These are phyloP conservation scores for Aspergillus terreus DNA, from an alignment of 2,329 filamentous ascomycete genomes.

Conservation along the genomic window DNA sequence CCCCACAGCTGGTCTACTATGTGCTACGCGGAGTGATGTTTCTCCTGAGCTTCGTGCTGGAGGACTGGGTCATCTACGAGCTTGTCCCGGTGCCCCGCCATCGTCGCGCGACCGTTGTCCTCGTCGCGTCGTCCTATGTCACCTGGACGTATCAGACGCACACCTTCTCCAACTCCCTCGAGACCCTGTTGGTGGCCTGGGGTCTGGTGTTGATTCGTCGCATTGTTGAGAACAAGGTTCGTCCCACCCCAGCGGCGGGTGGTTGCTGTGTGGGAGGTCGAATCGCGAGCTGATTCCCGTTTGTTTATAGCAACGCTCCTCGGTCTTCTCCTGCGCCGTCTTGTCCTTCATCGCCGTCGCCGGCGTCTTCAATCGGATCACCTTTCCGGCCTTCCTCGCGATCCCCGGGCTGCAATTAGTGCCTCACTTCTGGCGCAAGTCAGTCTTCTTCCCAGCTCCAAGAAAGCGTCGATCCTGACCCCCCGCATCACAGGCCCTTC, in stretches of 20 bases:
- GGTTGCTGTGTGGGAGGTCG: background rate
- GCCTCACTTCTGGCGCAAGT: constrained; percentile 81
- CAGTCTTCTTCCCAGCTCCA: constrained; percentile 28
- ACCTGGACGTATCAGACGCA: constrained; percentile 99
- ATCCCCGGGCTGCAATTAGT: constrained; percentile 79
- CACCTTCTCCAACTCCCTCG: constrained; percentile 96
- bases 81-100: constrained; percentile 71
- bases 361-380: constrained; percentile 93
- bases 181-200: constrained; percentile 91
- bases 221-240: constrained; percentile 73
- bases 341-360: constrained; percentile 79
- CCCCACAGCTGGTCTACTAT: constrained; percentile 87
- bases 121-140: constrained; percentile 94
- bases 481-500: constrained; percentile 49
- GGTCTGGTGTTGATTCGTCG: constrained; percentile 86
- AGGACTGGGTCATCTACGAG: constrained; percentile 97
- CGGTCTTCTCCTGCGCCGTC: constrained; percentile 69
- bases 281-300: constrained; percentile 8
- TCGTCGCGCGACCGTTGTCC: constrained; percentile 69
- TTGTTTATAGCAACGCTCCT: constrained; percentile 62
- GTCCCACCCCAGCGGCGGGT: constrained; percentile 2
- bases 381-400: constrained; percentile 88
- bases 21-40: constrained; percentile 88
- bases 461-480: constrained; percentile 9
- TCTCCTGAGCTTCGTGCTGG: constrained; percentile 87